phyloP scores from a whole-genome alignment of 2,329 filamentous ascomycete species.

The Aspergillus sp. region DNA sequence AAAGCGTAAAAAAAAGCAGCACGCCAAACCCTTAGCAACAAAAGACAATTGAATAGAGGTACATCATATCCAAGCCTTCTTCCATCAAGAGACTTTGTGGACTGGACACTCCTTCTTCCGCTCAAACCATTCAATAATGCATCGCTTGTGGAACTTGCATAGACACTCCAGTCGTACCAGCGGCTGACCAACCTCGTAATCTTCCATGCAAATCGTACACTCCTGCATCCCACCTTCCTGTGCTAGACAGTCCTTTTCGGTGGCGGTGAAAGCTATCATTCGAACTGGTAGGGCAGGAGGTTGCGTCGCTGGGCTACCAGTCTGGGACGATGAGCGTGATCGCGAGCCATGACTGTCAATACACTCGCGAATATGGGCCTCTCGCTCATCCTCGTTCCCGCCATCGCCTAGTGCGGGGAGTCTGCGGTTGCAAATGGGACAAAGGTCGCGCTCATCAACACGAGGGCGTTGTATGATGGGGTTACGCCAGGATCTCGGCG shows the following conservation, averaged over 20 bases:
- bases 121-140: slow-evolving; percentile 59
- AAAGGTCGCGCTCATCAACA: slow-evolving; percentile 41
- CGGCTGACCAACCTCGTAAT: slow-evolving; percentile 56
- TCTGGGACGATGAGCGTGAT: slow-evolving; percentile 11
- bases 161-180: slow-evolving; percentile 59
- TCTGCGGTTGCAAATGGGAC: slow-evolving; percentile 40
- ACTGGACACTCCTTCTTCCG: slow-evolving; percentile 57
- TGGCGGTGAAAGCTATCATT: slow-evolving; percentile 50
- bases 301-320: slow-evolving; percentile 11
- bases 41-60: too few relatives aligned
- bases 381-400: slow-evolving; percentile 36
- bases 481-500: too few relatives aligned
- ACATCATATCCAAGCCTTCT: too few relatives aligned
- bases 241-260: slow-evolving; percentile 59
- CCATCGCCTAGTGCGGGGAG: slow-evolving; percentile 35
- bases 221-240: slow-evolving; percentile 51
- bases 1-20: background rate
- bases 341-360: slow-evolving; percentile 32
- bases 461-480: slow-evolving; percentile 7
- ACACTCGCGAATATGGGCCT: slow-evolving; percentile 42
- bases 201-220: slow-evolving; percentile 62
- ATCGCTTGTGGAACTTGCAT: slow-evolving; percentile 60
- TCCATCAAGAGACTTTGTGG: slow-evolving; percentile 43
- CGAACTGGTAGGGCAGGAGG: slow-evolving; percentile 22
- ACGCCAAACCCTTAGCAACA: too few relatives aligned